Conservation (phyloP, 129 eudicot genomes). For the Calendula officinalis region DNA sequence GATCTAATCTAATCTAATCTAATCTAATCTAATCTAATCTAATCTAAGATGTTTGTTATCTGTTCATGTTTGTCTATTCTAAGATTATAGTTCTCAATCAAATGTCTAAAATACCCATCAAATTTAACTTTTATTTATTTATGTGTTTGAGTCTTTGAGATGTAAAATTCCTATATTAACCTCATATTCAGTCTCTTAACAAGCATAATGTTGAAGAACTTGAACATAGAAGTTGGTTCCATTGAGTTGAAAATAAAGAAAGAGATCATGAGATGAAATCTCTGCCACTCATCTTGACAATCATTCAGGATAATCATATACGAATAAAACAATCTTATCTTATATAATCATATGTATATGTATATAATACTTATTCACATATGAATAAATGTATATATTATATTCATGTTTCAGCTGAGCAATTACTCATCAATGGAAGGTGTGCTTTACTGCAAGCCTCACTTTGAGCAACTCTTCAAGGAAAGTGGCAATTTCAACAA, state of each 20-base stretch:
- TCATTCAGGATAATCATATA: too few relatives aligned
- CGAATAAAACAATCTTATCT: too few relatives aligned
- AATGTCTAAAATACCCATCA: background rate
- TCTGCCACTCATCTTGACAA: too few relatives aligned
- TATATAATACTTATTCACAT: too few relatives aligned
- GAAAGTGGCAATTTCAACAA: conserved; percentile 87
- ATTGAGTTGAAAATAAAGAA: too few relatives aligned
- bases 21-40: too few relatives aligned
- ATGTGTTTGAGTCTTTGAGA: too few relatives aligned
- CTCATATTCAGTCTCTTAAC: conserved; percentile 1
- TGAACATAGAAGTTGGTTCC: background rate
- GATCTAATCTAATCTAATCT: too few relatives aligned
- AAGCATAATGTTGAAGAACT: too few relatives aligned
- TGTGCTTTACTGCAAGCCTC: conserved; percentile 93
- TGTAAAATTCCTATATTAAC: background rate
- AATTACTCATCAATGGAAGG: conserved; percentile 95
- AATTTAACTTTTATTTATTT: too few relatives aligned
- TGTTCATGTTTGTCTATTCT: background rate
- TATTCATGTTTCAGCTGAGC: conserved; percentile 56
- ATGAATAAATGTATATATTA: background rate
- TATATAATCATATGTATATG: too few relatives aligned
- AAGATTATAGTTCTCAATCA: background rate
- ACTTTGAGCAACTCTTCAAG: conserved; percentile 91
- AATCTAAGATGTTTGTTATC: conserved; percentile 20
- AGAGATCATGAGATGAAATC: too few relatives aligned